Conservation (phyloP, 1,284 basidiomycete genomes). For the Albatrellus sp. region DNA sequence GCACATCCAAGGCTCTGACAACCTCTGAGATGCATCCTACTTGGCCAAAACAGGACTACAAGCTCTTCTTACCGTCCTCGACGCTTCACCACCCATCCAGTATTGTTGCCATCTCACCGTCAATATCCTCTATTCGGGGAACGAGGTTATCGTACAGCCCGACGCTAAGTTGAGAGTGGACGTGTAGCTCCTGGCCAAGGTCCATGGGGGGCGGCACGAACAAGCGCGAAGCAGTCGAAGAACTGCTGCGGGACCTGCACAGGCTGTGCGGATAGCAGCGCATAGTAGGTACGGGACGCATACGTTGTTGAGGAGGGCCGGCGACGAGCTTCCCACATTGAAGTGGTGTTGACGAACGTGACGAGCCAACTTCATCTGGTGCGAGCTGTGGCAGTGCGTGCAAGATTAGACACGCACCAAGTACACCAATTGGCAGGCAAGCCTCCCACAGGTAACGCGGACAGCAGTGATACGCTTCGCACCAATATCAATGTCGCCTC, state of each 20-base stretch:
- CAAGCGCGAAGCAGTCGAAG: constrained; percentile 85
- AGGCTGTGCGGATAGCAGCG: constrained; percentile 56
- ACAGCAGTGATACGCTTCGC: too few species aligned
- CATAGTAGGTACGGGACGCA: constrained; percentile 25
- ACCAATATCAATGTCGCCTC: too few species aligned
- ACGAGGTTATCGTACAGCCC: constrained; percentile 65
- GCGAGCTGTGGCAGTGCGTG: too few species aligned
- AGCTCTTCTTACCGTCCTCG: constrained; percentile 75
- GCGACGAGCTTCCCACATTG: constrained; percentile 13
- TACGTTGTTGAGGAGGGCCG: constrained; percentile 22
- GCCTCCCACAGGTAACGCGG: too few species aligned
- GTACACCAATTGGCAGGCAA: too few species aligned
- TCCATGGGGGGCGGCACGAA: constrained; percentile 76
- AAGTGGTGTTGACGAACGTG: too few species aligned
- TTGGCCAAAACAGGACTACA: constrained; percentile 18
- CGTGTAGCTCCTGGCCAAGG: constrained; percentile 87
- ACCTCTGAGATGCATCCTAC: too few species aligned
- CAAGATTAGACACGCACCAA: too few species aligned
- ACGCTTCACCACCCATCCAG: constrained; percentile 73
- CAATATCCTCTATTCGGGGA: constrained; percentile 57
- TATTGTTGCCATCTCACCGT: constrained; percentile 70
- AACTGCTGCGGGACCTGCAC: constrained; percentile 86
- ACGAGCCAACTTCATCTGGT: too few species aligned
- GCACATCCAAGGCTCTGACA: too few species aligned
- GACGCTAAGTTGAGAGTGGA: constrained; percentile 72